Percentiles rank a stretch among this genome's conserved stretches.
phyloP scores from a whole-genome alignment of 2,329 filamentous ascomycete genomes.

The Tolypocladium cylindrosporum region DNA sequence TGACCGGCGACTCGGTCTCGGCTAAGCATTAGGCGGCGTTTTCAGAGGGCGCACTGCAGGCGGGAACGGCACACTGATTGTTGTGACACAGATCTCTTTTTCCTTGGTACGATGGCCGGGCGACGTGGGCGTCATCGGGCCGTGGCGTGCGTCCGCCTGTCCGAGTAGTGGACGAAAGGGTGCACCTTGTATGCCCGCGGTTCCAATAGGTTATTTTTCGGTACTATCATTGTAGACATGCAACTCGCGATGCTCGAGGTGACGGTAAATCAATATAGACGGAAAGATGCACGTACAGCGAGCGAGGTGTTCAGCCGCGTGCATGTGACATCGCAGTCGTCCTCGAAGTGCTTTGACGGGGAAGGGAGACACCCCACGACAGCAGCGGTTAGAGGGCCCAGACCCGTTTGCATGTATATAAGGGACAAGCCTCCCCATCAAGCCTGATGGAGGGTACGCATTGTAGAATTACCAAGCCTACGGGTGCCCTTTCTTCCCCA shows the following conservation, averaged over 20 bases:
- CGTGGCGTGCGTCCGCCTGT: background rate
- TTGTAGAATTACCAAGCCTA: too few species aligned
- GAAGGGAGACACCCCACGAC: too few species aligned
- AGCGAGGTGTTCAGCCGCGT: too few species aligned
- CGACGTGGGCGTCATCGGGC: background rate
- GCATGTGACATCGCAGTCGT: too few species aligned
- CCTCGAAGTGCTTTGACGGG: too few species aligned
- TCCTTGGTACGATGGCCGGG: background rate
- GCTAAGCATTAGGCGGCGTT: conserved; percentile 54
- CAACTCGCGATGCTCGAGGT: background rate
- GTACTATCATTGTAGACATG: background rate
- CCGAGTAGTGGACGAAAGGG: background rate
- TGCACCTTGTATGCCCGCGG: background rate
- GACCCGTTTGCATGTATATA: too few species aligned
- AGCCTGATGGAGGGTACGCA: too few species aligned
- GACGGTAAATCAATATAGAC: background rate
- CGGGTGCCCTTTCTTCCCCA: too few species aligned
- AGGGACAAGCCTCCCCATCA: too few species aligned
- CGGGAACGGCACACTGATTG: background rate
- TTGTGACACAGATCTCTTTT: background rate
- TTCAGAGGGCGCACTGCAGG: background rate
- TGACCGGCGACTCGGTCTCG: conserved; percentile 54
- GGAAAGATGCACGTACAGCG: background rate
- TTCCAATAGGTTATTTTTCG: background rate
- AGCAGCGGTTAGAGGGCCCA: too few species aligned